Evolutionary conservation across 176 grass and related monocot species (phyloP).

Genomic region (Rhynchospora breviuscula): DNA sequence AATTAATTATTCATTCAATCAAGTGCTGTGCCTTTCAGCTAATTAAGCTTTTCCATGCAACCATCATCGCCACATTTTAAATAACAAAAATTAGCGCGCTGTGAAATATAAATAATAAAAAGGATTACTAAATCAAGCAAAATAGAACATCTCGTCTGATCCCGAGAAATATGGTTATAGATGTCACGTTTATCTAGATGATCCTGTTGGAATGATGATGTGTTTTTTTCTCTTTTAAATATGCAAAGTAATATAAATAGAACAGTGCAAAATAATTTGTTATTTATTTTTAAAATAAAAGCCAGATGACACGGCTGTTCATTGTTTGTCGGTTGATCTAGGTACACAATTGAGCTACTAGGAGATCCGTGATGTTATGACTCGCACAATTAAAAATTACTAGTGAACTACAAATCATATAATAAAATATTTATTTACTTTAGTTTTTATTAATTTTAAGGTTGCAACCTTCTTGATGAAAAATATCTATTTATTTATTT

Average conservation of each 20-base stretch:
- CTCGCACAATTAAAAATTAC: neutral
- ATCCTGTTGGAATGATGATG: conserved; percentile 2
- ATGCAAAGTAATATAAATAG: neutral
- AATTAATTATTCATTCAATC: neutral
- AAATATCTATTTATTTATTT: too few relatives aligned
- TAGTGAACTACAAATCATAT: neutral
- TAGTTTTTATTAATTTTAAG: too few relatives aligned
- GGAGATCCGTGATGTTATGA: neutral
- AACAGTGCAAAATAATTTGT: neutral
- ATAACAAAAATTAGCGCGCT: neutral
- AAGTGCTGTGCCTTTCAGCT: neutral
- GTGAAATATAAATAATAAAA: neutral
- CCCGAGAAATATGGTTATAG: conserved; percentile 16
- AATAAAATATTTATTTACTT: neutral
- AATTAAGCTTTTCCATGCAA: neutral
- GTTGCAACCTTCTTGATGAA: too few relatives aligned
- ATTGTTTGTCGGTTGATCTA: conserved; percentile 12
- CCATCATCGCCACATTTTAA: neutral
- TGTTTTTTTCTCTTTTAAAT: neutral
- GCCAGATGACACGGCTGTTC: neutral
- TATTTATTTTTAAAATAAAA: neutral
- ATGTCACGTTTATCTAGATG: neutral
- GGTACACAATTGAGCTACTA: neutral
- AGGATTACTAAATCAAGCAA: neutral
- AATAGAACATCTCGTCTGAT: neutral